Base-by-base conservation (phyloP, 129 eudicot species). In the Flaveria robusta region DNA sequence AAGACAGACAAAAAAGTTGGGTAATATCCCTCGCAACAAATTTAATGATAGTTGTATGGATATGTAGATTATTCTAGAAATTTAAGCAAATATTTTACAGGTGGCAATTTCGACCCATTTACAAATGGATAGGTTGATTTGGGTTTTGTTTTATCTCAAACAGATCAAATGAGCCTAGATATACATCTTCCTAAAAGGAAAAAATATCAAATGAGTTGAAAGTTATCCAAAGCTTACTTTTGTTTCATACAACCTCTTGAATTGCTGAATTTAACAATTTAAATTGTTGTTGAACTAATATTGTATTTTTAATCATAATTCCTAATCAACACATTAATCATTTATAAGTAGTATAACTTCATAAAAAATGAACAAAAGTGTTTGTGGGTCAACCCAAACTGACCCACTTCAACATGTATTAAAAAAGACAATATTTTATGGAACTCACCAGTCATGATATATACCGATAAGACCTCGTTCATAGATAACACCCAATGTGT, bases 401-500 rank as follows among this genome's bases (percentile, higher is more conserved):
- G 37, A 14, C 9, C 52, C 26, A 37, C 47, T 34, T 34, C 49
- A 37, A 37, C 26, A 26, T 6, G 27, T 66, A 66, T 18, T 50
- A 16, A 14, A 49, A 56, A 66, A 10, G 26, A 62, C 31, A 55
- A 43, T 34, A 31, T 62, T 46, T 37, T 56, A 31, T 20, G 12
- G 74, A 49, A 81, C 87, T 58, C 75, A 94, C 98, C 98, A 94
- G 63, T 94, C 98, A 80, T 94, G 98, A 86, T 91, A 94, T 29
- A 93, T 90, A 63, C 98, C 98, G 29, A 90, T 81, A 50, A 93
- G 90, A 52, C 98, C 98, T 80, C 98, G 80, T 77, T 93, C 98
- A 76, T 87, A 93, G 10, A 93, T 72, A 55, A 80, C 91, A 18
- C 97, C 96, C 27, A 94, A 75, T 15, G 98, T 91, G 67, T 88